Conservation (phyloP, 345 rosid species). For the Turnera subulata region DNA sequence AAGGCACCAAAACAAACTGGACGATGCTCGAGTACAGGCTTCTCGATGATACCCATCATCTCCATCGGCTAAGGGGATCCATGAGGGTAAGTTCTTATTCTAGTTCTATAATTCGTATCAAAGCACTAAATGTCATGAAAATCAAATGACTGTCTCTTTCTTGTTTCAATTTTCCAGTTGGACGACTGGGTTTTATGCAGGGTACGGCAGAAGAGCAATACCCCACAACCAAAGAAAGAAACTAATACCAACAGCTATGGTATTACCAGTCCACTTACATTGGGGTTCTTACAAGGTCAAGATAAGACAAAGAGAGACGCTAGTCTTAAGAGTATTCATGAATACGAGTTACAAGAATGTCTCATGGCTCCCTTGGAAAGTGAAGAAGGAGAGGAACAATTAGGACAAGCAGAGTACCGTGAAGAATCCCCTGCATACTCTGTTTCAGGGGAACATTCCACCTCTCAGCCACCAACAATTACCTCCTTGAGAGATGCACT, state of each 20-base stretch:
- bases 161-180: slow-evolving; percentile 22
- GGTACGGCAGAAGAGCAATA: slow-evolving; percentile 23
- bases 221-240: slow-evolving; percentile 2
- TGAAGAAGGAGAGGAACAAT: slow-evolving; percentile 16
- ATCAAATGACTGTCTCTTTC: neutral
- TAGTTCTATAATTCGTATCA: neutral
- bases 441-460: slow-evolving; percentile 5
- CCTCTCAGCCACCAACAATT: slow-evolving; percentile 2
- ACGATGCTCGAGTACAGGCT: slow-evolving; percentile 44
- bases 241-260: slow-evolving; percentile 4
- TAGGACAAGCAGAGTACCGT: slow-evolving; percentile 9
- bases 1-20: slow-evolving; percentile 42
- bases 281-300: slow-evolving; percentile 27
- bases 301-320: neutral
- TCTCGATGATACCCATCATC: slow-evolving; percentile 21
- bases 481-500: slow-evolving; percentile 15
- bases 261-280: slow-evolving; percentile 8
- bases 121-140: too few species aligned
- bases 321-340: neutral
- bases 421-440: slow-evolving; percentile 19
- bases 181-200: slow-evolving; percentile 43
- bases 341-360: slow-evolving; percentile 12
- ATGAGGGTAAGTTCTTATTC: slow-evolving; percentile 33
- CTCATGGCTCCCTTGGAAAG: slow-evolving; percentile 16
- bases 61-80: slow-evolving; percentile 27